Evolutionary conservation across 331 rosid genomes (phyloP), one percentile per base, ranked within the genome.

Genomic region (Malus hybrid): DNA sequence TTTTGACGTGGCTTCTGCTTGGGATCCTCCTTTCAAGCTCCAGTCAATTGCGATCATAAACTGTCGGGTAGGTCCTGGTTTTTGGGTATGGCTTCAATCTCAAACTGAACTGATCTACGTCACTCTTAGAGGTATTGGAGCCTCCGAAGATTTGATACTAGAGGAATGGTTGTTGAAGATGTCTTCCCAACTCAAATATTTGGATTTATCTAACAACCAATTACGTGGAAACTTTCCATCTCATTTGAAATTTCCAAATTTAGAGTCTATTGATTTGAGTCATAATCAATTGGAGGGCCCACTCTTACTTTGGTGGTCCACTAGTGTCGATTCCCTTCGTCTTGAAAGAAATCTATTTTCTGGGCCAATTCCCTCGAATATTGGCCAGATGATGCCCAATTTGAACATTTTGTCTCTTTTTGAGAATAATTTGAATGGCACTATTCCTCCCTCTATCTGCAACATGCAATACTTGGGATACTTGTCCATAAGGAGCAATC

Each of bases 11-110:
- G 1, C 57, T 22, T 2, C 14, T 65, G 69, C 10, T 0, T 42
- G 72, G 72, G 6, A 42, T 13, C 79, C 83, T 12, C 67, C 67
- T 32, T 80, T 80, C 67, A 60, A 50, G 67, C 83, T 80, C 10
- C 7, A 12, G 28, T 7, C 6, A 1, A 18, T 80, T 66, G n/a
- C 3, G 6, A 62, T 80, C 9, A 14, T 6, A 11, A 65, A 72
- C 44, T 71, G 77, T 31, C 67, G 12, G 48, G 77, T 78, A 34
- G 71, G 83, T 55, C 76, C 75, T 33, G 7, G 44, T 8, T 79
- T 73, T 59, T 66, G 75, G 1, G 13, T 16, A 44, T 79, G 79
- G 79, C 71, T 74, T 67, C 70, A n/a, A 24, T 62, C 71, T 69
- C 79, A 79, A 62, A 67, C 29, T 64, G 68, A 73, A 20, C 44